Percentiles rank a stretch among this genome's conserved stretches.
Evolutionary conservation across 148 eudicot species (phyloP).

Genomic region (Fagopyrum esculentum): DNA sequence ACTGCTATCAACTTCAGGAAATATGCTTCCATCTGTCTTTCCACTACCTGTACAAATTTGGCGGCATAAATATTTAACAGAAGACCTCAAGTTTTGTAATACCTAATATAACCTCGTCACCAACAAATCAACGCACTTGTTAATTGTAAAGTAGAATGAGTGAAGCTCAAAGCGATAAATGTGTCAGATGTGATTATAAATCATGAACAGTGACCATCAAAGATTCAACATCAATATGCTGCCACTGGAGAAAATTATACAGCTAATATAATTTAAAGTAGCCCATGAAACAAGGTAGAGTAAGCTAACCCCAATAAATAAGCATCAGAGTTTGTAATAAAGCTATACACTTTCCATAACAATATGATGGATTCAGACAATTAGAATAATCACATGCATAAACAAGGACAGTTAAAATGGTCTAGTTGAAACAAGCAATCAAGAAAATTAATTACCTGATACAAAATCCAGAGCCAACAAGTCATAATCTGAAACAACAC

Average conservation of each 20-base stretch:
- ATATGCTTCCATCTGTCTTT: constrained; percentile 62
- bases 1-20: constrained; percentile 85
- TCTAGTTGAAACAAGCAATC: neutral
- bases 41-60: constrained; percentile 42
- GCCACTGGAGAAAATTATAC: neutral
- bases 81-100: neutral
- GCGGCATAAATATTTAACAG: neutral
- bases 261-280: neutral
- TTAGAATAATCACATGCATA: too few species aligned
- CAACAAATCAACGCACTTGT: neutral
- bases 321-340: neutral
- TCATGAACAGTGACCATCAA: neutral
- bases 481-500: constrained; percentile 91
- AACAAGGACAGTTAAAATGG: too few species aligned
- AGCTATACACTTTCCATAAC: neutral
- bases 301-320: neutral
- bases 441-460: constrained; percentile 50
- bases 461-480: constrained; percentile 83
- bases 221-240: neutral
- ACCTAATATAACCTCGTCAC: neutral
- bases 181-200: neutral
- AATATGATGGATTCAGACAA: neutral
- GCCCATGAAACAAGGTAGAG: neutral
- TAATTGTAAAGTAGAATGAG: neutral
- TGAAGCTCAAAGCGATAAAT: neutral